phyloP scores from a whole-genome alignment of 1,284 basidiomycete genomes.

The Trametes polyzona region DNA sequence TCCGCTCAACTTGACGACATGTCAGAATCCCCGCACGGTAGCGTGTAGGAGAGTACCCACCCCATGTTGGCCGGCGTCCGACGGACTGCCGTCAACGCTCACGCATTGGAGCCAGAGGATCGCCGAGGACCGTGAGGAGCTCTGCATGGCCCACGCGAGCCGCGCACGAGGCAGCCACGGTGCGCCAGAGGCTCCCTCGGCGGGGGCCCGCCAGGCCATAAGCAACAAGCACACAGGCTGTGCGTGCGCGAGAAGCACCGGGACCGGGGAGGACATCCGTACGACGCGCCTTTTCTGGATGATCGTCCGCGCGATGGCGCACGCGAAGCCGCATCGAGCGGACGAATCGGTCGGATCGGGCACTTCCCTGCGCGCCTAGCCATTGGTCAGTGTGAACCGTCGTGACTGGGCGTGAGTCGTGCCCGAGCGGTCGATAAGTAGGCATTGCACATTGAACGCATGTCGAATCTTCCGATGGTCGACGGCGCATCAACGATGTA shows the following conservation, averaged over 20 bases:
- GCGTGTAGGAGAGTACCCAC: not conserved
- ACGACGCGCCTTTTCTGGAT: slow-evolving; percentile 14
- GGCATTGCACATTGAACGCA: too few species aligned
- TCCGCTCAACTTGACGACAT: too few species aligned
- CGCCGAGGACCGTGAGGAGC: not conserved
- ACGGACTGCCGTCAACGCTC: too few species aligned
- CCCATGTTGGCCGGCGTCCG: too few species aligned
- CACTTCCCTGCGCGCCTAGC: not conserved
- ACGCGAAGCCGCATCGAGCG: not conserved
- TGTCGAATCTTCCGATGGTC: too few species aligned
- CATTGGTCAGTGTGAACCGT: not conserved
- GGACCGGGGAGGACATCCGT: slow-evolving; percentile 23
- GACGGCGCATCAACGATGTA: not conserved
- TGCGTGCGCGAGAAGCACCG: slow-evolving; percentile 13
- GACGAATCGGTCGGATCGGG: not conserved
- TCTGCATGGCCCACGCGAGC: not conserved
- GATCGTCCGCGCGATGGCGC: slow-evolving; percentile 22
- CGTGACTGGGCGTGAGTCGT: not conserved
- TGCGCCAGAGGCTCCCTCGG: slow-evolving; percentile 19
- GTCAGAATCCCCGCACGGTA: too few species aligned
- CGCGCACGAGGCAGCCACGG: slow-evolving; percentile 8
- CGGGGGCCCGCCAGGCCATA: slow-evolving; percentile 20
- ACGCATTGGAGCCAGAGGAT: not conserved
- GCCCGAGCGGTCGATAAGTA: not conserved
- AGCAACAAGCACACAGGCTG: slow-evolving; percentile 15